phyloP scores from a whole-genome alignment of 306 rosid genomes.

The Leucaena leucocephala region DNA sequence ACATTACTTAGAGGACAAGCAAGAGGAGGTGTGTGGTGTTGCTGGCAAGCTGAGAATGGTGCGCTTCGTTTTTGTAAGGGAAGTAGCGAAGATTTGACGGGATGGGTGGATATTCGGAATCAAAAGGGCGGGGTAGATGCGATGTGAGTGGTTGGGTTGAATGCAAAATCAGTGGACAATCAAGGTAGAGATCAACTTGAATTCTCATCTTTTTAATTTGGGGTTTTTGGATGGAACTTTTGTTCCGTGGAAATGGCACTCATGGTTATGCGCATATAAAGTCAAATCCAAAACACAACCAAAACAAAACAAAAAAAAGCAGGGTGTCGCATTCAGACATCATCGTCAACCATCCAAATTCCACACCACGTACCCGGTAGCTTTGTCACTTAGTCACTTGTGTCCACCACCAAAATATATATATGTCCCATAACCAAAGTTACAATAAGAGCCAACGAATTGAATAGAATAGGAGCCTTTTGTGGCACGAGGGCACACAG shows the following conservation, averaged over 20 bases:
- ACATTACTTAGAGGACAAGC: not conserved
- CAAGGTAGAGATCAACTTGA: not conserved
- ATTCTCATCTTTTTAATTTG: not conserved
- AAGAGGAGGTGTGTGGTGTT: not conserved
- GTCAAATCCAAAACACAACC: conserved; percentile 9
- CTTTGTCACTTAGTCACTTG: not conserved
- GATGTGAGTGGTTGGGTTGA: not conserved
- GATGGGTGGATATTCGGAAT: not conserved
- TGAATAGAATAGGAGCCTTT: not conserved
- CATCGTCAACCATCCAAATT: conserved; percentile 4
- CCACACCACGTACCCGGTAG: not conserved
- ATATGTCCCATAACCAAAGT: not conserved
- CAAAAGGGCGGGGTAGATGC: not conserved
- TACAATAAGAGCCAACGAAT: not conserved
- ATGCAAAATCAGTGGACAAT: not conserved
- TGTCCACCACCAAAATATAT: not conserved
- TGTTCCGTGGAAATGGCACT: conserved; percentile 8
- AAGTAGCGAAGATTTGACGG: not conserved
- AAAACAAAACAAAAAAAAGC: not conserved
- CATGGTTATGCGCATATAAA: not conserved
- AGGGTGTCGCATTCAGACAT: not conserved
- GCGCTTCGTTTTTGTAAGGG: not conserved
- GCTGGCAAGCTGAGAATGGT: not conserved
- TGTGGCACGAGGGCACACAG: not conserved
- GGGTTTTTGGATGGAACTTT: not conserved